Base-by-base conservation (phyloP, 805 yeast genomes). In the Sungouiozyma ichnusensis region DNA sequence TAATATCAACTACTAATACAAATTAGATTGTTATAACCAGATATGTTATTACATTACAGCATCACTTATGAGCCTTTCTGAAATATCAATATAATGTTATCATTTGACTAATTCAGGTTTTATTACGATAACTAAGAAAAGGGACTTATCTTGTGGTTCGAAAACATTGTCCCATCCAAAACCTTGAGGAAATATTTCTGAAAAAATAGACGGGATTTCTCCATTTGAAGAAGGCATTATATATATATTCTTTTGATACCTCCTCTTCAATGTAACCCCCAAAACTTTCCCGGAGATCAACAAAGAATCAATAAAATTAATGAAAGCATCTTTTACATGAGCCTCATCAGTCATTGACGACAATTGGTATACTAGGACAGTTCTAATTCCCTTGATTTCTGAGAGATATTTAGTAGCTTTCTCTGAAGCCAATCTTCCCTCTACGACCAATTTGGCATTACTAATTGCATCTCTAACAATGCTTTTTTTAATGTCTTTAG, bases 381-480 rank as follows among this genome's bases (percentile, higher is more conserved):
- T 41, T 37, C 62, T 46, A 9, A 46, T 44, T 5, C 45, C 24
- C 34, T 48, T 48, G 41, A 55, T 47, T 45, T 53, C 51, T 29
- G 43, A 41, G 38, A 56, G 20, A 53, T 56, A 44, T 39, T 41
- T 48, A 35, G 42, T 44, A 4, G 51, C 58, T 42, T 54, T 52
- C 16, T 43, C 46, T 43, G 20, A 54, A 41, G 49, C 57, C 35
- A 47, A 60, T n/a, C 54, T 47, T 13, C 62, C 63, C 27, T 60
- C 61, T 7, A 59, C 66, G 9, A 55, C 46, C 18, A 67, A 64
- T 6, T 57, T 59, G 27, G 65, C 69, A 41, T 65, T 66, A 4
- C 51, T 59, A 19, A 58, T 45, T 2, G 57, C 58, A 7, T 51
- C 53, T 31, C 47, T 39, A 41, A 24, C 11, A 11, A 24, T 11